These are phyloP conservation scores for Pogostemon cablin DNA, from an alignment of 257 asterid genomes.

Conservation along the genomic window DNA sequence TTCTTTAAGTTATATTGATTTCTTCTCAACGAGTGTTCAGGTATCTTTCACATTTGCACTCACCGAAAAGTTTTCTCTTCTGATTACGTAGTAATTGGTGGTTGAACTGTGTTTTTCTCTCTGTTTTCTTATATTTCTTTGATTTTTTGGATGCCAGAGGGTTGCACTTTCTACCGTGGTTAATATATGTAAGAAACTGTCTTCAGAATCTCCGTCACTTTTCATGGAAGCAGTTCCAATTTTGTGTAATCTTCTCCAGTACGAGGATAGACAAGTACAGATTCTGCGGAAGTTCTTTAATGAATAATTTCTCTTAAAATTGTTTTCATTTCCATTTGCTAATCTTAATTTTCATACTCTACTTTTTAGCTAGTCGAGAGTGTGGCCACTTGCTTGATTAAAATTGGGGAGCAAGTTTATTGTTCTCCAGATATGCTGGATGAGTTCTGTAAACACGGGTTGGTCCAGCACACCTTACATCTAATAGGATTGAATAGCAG, in stretches of 20 bases:
- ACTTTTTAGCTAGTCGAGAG: slow-evolving; percentile 84
- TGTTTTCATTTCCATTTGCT: slow-evolving; percentile 24
- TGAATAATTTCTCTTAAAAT: background rate
- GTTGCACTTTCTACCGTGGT: slow-evolving; percentile 88
- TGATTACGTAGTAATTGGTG: slow-evolving; percentile 20
- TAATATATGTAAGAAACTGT: slow-evolving; percentile 79
- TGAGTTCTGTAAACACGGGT: slow-evolving; percentile 76
- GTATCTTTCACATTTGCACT: slow-evolving; percentile 46
- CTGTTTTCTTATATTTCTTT: slow-evolving; percentile 19
- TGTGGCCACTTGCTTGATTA: slow-evolving; percentile 84
- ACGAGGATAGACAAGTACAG: slow-evolving; percentile 88
- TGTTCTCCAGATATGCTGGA: slow-evolving; percentile 72
- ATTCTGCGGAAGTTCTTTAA: slow-evolving; percentile 20
- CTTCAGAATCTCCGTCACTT: slow-evolving; percentile 66
- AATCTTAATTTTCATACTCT: slow-evolving; percentile 18
- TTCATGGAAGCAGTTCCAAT: slow-evolving; percentile 93
- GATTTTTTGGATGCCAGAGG: slow-evolving; percentile 55
- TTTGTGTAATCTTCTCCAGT: slow-evolving; percentile 89
- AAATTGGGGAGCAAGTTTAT: slow-evolving; percentile 65
- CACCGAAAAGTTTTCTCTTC: background rate
- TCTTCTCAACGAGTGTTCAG: slow-evolving; percentile 93
- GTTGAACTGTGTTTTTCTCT: slow-evolving; percentile 31
- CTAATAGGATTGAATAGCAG: slow-evolving; percentile 71
- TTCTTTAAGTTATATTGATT: slow-evolving; percentile 77
- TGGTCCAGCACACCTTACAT: slow-evolving; percentile 73